Evolutionary conservation across 148 eudicot species (phyloP).

Genomic region (Simmondsia chinensis): DNA sequence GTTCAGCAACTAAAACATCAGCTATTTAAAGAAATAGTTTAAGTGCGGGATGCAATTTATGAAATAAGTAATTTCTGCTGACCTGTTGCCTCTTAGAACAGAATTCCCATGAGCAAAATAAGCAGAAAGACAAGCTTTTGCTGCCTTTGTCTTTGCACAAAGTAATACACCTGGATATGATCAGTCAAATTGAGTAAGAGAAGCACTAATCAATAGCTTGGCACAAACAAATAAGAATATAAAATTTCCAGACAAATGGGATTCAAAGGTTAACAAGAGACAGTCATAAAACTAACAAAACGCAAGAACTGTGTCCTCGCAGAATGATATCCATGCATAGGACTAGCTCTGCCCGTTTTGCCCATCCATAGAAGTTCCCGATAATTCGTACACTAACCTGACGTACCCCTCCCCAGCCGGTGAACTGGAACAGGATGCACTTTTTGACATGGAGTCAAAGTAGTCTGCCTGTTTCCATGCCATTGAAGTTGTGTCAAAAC

Average conservation of each 20-base stretch:
- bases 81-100: constrained; percentile 42
- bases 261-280: no score
- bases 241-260: no score
- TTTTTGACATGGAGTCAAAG: constrained; percentile 27
- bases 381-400: constrained; percentile 42
- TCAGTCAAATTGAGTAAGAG: constrained; percentile 3
- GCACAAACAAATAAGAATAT: no score
- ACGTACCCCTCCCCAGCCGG: constrained; percentile 95
- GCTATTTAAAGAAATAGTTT: background rate
- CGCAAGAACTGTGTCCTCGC: background rate
- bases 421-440: constrained; percentile 83
- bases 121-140: constrained; percentile 66
- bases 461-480: constrained; percentile 26
- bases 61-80: constrained; percentile 14
- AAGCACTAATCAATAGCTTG: background rate
- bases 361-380: background rate
- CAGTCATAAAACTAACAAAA: background rate
- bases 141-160: constrained; percentile 87
- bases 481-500: constrained; percentile 79
- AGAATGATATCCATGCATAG: background rate
- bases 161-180: constrained; percentile 65
- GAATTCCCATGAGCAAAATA: constrained; percentile 88
- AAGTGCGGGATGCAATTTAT: background rate
- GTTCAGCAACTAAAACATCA: no score
- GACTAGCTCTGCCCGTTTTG: no score